A percentile compares a stretch with the other conserved stretches of the same genome.
phyloP scores from a whole-genome alignment of 495 filamentous ascomycete genomes.

The Aspergillus cavernicola region DNA sequence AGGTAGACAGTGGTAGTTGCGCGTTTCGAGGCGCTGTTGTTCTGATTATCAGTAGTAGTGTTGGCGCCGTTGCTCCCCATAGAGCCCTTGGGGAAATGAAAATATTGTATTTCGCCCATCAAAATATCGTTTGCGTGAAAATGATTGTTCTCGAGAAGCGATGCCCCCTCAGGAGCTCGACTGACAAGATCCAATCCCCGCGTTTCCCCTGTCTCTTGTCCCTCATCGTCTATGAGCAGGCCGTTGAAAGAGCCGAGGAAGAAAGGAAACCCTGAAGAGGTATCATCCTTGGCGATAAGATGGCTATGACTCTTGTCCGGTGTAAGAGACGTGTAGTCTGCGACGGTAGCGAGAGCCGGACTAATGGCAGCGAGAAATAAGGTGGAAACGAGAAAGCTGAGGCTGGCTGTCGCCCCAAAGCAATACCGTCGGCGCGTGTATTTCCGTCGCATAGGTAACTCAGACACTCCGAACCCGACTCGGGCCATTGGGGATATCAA shows the following conservation, averaged over 20 bases:
- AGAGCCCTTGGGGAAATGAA: constrained; percentile 47
- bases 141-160: constrained; percentile 60
- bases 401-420: constrained; percentile 59
- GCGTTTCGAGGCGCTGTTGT: constrained; percentile 26
- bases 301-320: constrained; percentile 43
- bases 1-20: constrained; percentile 61
- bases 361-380: constrained; percentile 54
- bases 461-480: neutral
- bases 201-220: constrained; percentile 32
- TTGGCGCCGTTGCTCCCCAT: constrained; percentile 22
- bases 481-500: neutral
- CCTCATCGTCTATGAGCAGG: constrained; percentile 26
- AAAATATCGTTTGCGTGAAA: constrained; percentile 50
- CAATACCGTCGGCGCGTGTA: constrained; percentile 65
- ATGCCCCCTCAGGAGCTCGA: constrained; percentile 46
- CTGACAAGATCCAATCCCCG: constrained; percentile 60
- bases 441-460: constrained; percentile 53
- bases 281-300: constrained; percentile 24
- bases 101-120: constrained; percentile 55
- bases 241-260: constrained; percentile 34
- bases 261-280: constrained; percentile 21
- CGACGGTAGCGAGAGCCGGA: constrained; percentile 54
- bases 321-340: constrained; percentile 40
- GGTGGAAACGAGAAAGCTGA: constrained; percentile 50
- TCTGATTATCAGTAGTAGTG: constrained; percentile 7